A percentile compares a stretch with the other conserved stretches of the same genome.
Conservation (phyloP, 2,329 filamentous ascomycete species). For the Plenodomus tracheiphilus region DNA sequence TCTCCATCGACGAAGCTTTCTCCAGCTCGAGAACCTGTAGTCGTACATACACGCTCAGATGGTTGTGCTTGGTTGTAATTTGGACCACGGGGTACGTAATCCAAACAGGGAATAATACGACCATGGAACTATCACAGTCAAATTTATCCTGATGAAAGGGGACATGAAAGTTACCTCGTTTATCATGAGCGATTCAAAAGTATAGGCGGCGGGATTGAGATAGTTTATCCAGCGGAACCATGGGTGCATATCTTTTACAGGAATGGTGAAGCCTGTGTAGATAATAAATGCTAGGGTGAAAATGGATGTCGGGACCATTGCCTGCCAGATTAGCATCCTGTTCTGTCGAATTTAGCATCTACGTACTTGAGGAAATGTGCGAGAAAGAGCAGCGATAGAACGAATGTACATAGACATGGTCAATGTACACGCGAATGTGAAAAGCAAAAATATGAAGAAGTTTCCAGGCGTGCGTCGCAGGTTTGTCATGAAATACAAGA, state of each 20-base stretch:
- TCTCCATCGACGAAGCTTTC: too few species aligned
- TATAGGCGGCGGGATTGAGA: conserved; percentile 73
- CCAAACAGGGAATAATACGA: conserved; percentile 3
- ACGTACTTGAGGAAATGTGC: too few species aligned
- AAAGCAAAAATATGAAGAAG: conserved; percentile 49
- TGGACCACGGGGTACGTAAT: too few species aligned
- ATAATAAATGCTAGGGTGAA: conserved; percentile 54
- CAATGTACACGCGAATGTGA: conserved; percentile 39
- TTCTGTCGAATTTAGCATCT: too few species aligned
- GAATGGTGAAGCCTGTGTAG: conserved; percentile 67
- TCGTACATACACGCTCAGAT: too few species aligned
- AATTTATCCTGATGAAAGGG: conserved; percentile 46
- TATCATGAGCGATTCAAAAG: conserved; percentile 72
- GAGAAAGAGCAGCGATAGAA: background rate
- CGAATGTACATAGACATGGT: conserved; percentile 44
- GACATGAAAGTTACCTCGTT: background rate
- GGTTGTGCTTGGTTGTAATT: too few species aligned
- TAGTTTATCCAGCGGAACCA: conserved; percentile 60
- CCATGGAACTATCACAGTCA: conserved; percentile 53
- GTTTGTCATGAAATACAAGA: conserved; percentile 52
- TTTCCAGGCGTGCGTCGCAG: conserved; percentile 42
- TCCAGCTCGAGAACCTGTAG: too few species aligned
- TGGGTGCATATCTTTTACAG: conserved; percentile 57
- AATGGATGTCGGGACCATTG: conserved; percentile 44
- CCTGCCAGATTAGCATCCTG: too few species aligned